A percentile compares a stretch with the other conserved stretches of the same genome.
Conservation (phyloP, 2,329 filamentous ascomycete species). For the Apiospora marii region DNA sequence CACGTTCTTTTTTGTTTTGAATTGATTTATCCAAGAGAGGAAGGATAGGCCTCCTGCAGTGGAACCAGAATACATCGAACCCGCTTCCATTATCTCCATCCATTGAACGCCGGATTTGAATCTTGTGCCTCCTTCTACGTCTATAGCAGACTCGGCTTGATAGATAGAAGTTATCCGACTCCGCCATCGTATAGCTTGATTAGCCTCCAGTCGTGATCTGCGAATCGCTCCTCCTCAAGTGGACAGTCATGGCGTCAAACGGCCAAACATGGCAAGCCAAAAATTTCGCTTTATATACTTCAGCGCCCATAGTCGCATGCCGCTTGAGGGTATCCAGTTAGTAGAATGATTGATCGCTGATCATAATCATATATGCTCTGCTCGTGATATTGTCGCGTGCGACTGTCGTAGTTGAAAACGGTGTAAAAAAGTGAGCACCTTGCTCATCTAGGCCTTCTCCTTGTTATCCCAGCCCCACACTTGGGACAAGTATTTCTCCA, state of each 20-base stretch:
- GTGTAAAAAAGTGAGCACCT: background rate
- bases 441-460: conserved; percentile 15
- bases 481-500: conserved; percentile 90
- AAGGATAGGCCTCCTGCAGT: background rate
- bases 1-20: background rate
- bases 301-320: background rate
- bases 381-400: background rate
- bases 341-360: conserved; percentile 13
- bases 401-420: background rate
- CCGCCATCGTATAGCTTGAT: background rate
- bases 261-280: background rate
- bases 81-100: background rate
- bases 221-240: background rate
- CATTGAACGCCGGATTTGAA: background rate
- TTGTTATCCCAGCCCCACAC: conserved; percentile 96
- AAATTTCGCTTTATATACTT: conserved; percentile 14
- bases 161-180: background rate
- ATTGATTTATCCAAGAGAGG: background rate
- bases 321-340: conserved; percentile 18
- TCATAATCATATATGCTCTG: background rate
- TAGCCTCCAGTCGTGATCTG: background rate
- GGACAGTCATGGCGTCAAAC: background rate
- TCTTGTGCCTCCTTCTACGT: background rate
- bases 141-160: background rate
- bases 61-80: background rate